Base-by-base conservation (phyloP, 805 yeast species). In the Ogataea degrootiae region DNA sequence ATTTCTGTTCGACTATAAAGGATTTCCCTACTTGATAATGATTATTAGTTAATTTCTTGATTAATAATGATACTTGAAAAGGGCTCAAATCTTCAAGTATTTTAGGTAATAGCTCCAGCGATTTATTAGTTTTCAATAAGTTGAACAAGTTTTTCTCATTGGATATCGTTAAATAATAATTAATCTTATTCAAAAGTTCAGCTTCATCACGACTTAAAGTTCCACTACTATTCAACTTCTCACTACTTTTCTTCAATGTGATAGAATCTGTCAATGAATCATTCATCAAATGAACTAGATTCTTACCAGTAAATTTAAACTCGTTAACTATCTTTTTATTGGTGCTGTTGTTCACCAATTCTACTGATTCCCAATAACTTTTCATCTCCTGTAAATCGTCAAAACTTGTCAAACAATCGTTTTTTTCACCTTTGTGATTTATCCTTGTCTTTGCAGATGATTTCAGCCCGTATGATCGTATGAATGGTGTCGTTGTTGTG, bases 1-100 rank as follows among this genome's bases (percentile, higher is more conserved):
- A 58, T 37, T 50, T 49, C 34, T 54, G 54, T 34, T 61, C 64
- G 23, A 39, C 33, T 14, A 50, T 46, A 21, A 52, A 54, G 14
- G 34, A 35, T 34, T 44, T 51, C 7, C 46, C 36, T 1, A 54
- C 35, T 14, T 42, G 40, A 4, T 45, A 26, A 39, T 54, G 54
- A 36, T 50, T 37, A 3, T 26, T 38, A 6, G 46, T 40, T 12
- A 61, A 40, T 26, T 52, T 45, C 36, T 49, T 52, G 16, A 61
- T 49, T 7, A 60, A 31, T 17, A 59, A 34, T 4, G 63, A 56
- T 9, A 50, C 34, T 19, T 59, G 55, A 1, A 58, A 45, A 4
- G 46, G 45, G 0, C 56, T 34, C 17, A 57, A 38, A 31, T 39
- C 17, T 15, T 31, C 16, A 14, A 48, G 26, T 5, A 55, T 16